Percentiles rank a stretch among this genome's conserved stretches.
Evolutionary conservation across 106 monocot species (phyloP).

Genomic region (Platanthera zijinensis): DNA sequence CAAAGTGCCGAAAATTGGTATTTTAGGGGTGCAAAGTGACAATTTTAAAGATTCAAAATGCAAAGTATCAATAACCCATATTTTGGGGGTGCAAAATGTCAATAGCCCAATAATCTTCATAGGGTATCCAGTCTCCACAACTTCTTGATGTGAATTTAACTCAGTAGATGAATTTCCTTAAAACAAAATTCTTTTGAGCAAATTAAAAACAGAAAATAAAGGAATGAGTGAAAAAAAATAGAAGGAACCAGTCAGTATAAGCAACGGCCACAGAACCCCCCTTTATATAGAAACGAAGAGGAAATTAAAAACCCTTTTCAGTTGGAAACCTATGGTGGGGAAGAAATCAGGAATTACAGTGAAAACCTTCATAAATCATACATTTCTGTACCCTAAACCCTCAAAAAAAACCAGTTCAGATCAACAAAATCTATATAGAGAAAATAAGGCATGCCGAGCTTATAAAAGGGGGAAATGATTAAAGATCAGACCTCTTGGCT

Average conservation of each 20-base stretch:
- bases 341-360: neutral
- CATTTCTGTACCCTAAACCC: neutral
- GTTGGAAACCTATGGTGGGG: neutral
- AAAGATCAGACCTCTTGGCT: conserved; percentile 86
- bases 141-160: neutral
- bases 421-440: neutral
- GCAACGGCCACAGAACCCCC: neutral
- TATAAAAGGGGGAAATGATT: neutral
- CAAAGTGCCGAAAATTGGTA: no score
- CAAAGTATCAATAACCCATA: neutral
- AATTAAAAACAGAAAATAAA: neutral
- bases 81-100: neutral
- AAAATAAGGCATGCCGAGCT: neutral
- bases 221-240: neutral
- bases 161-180: neutral
- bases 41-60: no score
- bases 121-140: neutral
- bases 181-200: neutral
- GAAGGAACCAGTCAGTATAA: neutral
- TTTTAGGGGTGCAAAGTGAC: no score
- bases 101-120: neutral
- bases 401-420: neutral
- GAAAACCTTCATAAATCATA: neutral
- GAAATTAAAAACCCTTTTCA: neutral
- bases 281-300: neutral